Evolutionary conservation across 2,329 filamentous ascomycete genomes (phyloP).

Genomic region (Apiospora phragmitis): DNA sequence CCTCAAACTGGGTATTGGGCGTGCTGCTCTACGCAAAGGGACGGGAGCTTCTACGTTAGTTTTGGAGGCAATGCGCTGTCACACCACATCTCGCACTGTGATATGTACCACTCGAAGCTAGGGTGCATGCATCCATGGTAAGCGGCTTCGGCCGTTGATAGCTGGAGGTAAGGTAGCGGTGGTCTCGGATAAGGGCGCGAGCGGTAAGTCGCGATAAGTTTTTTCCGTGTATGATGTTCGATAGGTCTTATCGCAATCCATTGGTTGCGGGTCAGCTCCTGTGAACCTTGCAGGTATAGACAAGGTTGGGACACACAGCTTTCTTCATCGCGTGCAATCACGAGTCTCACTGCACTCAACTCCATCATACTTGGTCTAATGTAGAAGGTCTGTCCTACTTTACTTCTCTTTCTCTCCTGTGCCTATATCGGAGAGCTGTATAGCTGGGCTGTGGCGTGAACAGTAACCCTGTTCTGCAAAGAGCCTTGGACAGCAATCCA

Average conservation of each 20-base stretch:
- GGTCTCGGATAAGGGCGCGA: too few relatives aligned
- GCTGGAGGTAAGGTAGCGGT: too few relatives aligned
- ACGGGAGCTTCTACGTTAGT: background rate
- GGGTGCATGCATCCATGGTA: too few relatives aligned
- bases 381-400: constrained; percentile 10
- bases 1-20: background rate
- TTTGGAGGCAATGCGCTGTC: background rate
- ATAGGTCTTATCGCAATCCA: constrained; percentile 5
- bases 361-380: constrained; percentile 10
- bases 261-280: background rate
- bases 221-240: too few relatives aligned
- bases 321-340: background rate
- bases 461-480: background rate
- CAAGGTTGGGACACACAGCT: background rate
- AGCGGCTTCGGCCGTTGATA: too few relatives aligned
- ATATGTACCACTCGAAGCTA: too few relatives aligned
- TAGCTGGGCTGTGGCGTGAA: background rate
- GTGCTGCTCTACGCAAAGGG: background rate
- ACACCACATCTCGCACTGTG: background rate
- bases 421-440: background rate
- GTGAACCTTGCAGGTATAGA: background rate
- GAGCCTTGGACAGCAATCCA: background rate
- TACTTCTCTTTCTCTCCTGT: background rate
- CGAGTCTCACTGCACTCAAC: background rate
- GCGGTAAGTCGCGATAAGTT: too few relatives aligned